These are phyloP conservation scores for Populus davidiana DNA, from an alignment of 345 rosid species.

Conservation along the genomic window DNA sequence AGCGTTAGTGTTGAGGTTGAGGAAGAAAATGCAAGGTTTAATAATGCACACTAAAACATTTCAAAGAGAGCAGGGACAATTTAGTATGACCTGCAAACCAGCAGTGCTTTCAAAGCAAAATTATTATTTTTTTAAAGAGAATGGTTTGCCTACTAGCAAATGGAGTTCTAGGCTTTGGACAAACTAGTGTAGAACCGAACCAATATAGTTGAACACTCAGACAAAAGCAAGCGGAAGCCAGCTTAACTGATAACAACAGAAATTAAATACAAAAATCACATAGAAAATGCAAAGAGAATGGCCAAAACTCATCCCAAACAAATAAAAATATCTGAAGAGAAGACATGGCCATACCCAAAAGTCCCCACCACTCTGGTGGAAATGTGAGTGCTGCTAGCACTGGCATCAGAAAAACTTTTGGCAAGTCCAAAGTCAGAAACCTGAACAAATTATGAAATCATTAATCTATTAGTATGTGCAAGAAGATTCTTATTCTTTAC, in stretches of 20 bases:
- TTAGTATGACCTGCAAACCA: not conserved
- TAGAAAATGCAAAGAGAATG: not conserved
- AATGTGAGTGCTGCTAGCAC: slow-evolving; percentile 6
- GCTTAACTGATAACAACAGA: not conserved
- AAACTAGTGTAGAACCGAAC: too few species aligned
- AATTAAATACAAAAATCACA: not conserved
- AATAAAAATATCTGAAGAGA: not conserved
- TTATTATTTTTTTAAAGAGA: too few species aligned
- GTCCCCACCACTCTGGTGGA: slow-evolving; percentile 27
- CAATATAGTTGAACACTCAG: too few species aligned
- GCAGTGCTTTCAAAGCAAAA: not conserved
- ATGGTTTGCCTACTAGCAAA: too few species aligned
- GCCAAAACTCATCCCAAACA: not conserved
- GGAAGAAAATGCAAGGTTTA: not conserved
- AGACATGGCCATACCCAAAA: slow-evolving; percentile 15
- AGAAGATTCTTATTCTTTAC: not conserved
- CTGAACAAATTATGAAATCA: not conserved
- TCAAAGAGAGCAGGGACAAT: not conserved
- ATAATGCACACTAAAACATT: not conserved
- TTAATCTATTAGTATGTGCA: not conserved
- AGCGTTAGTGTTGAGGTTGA: not conserved
- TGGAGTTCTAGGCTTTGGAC: too few species aligned
- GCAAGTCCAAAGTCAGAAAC: slow-evolving; percentile 31
- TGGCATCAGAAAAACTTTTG: slow-evolving; percentile 14
- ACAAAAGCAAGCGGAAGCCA: not conserved